Evolutionary conservation across 2,329 filamentous ascomycete genomes (phyloP).

Genomic region (Cryphonectria naterciae): DNA sequence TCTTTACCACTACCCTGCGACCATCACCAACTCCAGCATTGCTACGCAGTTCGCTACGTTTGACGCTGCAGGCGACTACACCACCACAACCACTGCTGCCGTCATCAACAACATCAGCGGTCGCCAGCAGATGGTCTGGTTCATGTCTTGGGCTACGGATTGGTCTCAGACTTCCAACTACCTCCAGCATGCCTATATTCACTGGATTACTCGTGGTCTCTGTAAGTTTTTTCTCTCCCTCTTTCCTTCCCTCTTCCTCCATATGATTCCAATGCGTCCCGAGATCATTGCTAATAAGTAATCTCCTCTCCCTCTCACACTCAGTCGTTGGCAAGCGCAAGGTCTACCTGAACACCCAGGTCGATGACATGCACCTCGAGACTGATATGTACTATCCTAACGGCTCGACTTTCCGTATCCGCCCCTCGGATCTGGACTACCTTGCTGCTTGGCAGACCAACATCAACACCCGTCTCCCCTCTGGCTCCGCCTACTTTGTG

Average conservation of each 20-base stretch:
- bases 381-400: constrained; percentile 53
- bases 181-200: constrained; percentile 65
- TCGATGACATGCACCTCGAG: constrained; percentile 65
- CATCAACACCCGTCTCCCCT: constrained; percentile 51
- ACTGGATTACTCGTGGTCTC: constrained; percentile 63
- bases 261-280: not conserved
- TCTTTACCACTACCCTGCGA: constrained; percentile 63
- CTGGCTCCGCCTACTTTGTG: constrained; percentile 55
- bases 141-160: constrained; percentile 53
- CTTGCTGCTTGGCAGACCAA: constrained; percentile 48
- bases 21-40: constrained; percentile 55
- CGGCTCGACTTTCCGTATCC: constrained; percentile 54
- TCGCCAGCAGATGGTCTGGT: constrained; percentile 66
- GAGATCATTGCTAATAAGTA: constrained; percentile 21
- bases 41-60: constrained; percentile 61
- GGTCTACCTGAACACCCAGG: constrained; percentile 58
- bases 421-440: constrained; percentile 49
- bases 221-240: constrained; percentile 35
- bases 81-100: constrained; percentile 51
- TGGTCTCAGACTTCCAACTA: constrained; percentile 57
- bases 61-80: constrained; percentile 46
- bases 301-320: not conserved
- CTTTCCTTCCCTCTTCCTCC: constrained; percentile 23
- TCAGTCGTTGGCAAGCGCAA: constrained; percentile 56
- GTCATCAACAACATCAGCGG: constrained; percentile 63